These are phyloP conservation scores for Pseudocercospora fijiensis DNA, from an alignment of 2,329 filamentous ascomycete species.

Conservation along the genomic window DNA sequence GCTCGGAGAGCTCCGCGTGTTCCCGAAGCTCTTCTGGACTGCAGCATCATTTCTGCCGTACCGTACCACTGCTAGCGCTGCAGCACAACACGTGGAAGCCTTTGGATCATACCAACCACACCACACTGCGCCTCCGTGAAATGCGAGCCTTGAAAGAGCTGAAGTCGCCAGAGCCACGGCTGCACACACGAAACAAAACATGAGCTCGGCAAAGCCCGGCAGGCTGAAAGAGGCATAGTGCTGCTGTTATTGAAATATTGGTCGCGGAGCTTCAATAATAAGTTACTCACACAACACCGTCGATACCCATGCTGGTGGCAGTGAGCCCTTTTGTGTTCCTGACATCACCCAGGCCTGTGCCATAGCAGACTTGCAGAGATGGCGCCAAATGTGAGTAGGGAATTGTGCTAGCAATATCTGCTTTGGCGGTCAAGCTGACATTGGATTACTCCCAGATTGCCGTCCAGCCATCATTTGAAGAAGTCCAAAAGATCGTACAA, in stretches of 20 bases:
- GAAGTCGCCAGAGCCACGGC: neutral
- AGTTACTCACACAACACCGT: neutral
- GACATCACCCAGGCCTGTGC: conserved; percentile 36
- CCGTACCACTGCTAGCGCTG: neutral
- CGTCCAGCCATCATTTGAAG: conserved; percentile 62
- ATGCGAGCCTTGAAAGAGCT: neutral
- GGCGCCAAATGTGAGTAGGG: conserved; percentile 14
- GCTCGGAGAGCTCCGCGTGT: neutral
- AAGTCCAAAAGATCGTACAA: conserved; percentile 57
- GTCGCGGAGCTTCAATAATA: neutral
- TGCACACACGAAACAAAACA: too few species aligned
- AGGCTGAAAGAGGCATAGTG: conserved; percentile 12
- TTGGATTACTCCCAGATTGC: conserved; percentile 38
- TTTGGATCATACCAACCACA: neutral
- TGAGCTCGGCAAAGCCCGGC: conserved; percentile 15
- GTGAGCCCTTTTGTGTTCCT: conserved; percentile 32
- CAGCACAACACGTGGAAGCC: neutral
- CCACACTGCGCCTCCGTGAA: too few species aligned
- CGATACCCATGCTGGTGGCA: neutral
- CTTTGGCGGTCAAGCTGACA: neutral
- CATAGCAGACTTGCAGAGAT: conserved; percentile 24
- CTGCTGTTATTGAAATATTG: neutral
- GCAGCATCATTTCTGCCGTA: neutral
- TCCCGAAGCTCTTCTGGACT: neutral
- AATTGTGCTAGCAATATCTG: neutral